Evolutionary conservation across 495 filamentous ascomycete species (phyloP), one percentile per base, ranked within the genome.

Genomic region (Aspergillus panamensis): DNA sequence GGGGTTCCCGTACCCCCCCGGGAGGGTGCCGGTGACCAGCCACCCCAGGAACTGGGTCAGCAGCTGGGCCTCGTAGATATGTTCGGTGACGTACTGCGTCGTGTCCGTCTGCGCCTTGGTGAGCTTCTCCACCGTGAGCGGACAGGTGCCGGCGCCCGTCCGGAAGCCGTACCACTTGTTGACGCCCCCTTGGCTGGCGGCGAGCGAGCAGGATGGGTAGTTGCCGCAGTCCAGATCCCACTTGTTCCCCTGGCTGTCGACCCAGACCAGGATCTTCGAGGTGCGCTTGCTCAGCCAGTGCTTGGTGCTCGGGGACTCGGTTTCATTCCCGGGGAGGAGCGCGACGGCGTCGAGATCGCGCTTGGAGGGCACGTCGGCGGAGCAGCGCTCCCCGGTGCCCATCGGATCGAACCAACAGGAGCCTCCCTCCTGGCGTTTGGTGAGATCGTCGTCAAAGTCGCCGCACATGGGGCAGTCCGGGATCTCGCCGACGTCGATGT

Each of bases 1-100:
- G 31, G 49, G 30, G 5, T 12, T 17, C 13, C n/a, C 25, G 16
- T 51, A 51, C 5, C 49, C 49, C 6, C 12, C 49, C 3, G 42
- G 31, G 6, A 37, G 31, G 4, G 30, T 13, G 8, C 49, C 30
- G 16, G 16, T 37, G 12, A 37, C 35, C 0, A 51, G 49, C n/a
- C 31, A 37, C 0, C 17, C 14, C 31, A 51, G 14, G 31, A 51
- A 51, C 6, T 20, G 14, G 8, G 17, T 37, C 30, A 51, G 3
- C 6, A 35, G 13, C n/a, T 51, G 49, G 14, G 31, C 49, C 31
- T 51, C 31, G 17, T 51, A 51, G 8, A 51, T 21, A 21, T 51
- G 49, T 31, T 51, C 49, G 3, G 49, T 17, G 10, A 51, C 30
- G 10, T 21, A 51, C 4, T 51, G 35, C 9, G 31, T 35, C 3